Conservation (phyloP, 148 eudicot genomes). For the Salicornia ramosissima region DNA sequence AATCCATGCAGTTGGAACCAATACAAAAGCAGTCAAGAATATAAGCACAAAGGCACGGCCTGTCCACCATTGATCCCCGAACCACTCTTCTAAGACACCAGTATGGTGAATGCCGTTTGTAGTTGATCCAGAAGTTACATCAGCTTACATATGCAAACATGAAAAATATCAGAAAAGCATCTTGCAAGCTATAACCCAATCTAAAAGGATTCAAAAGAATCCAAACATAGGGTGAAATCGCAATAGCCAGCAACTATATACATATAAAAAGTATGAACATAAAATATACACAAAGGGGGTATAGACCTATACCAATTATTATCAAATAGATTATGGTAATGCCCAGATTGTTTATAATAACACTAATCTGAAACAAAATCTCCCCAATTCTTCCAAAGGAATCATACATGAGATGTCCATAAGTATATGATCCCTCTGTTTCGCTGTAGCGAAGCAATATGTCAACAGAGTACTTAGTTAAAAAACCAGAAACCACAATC, state of each 20-base stretch:
- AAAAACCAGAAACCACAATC: slow-evolving; percentile 61
- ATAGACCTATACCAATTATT: slow-evolving; percentile 51
- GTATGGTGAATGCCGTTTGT: slow-evolving; percentile 62
- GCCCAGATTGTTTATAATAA: slow-evolving; percentile 70
- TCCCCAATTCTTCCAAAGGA: slow-evolving; percentile 73
- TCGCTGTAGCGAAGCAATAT: slow-evolving; percentile 70
- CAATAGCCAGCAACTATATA: not conserved
- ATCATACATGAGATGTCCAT: slow-evolving; percentile 77
- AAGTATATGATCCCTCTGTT: slow-evolving; percentile 47
- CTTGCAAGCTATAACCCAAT: not conserved
- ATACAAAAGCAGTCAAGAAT: slow-evolving; percentile 42
- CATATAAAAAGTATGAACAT: not conserved
- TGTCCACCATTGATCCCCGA: slow-evolving; percentile 66
- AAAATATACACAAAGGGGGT: not conserved
- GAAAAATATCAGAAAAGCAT: slow-evolving; percentile 1
- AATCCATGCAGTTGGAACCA: slow-evolving; percentile 55
- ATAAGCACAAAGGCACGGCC: slow-evolving; percentile 54
- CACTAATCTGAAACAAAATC: slow-evolving; percentile 60
- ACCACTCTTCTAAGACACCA: slow-evolving; percentile 73
- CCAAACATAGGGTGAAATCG: not conserved
- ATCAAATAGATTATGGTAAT: slow-evolving; percentile 74
- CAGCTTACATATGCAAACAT: slow-evolving; percentile 34
- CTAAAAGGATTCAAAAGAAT: not conserved
- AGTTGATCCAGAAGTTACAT: slow-evolving; percentile 75
- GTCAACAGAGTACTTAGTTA: slow-evolving; percentile 71